Conservation (phyloP, 2,329 filamentous ascomycete genomes). For the Trichophyton mentagrophytes region DNA sequence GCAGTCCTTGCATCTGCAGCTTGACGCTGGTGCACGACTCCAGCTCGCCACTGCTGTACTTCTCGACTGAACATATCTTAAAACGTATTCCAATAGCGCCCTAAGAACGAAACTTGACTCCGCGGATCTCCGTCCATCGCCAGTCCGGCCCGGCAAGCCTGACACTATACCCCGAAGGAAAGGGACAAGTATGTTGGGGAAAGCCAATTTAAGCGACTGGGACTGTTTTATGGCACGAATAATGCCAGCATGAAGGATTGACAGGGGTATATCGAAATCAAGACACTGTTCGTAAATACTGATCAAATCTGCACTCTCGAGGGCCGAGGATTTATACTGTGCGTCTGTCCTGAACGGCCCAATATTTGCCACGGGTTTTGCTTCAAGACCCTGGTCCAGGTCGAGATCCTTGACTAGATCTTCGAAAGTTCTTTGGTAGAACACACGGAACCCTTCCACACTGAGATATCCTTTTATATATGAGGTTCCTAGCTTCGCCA, state of each 20-base stretch:
- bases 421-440: not conserved
- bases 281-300: not conserved
- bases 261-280: not conserved
- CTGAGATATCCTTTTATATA: not conserved
- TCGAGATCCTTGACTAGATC: not conserved
- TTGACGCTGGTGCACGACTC: not conserved
- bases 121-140: not conserved
- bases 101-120: not conserved
- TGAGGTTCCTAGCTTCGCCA: not conserved
- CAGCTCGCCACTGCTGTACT: not conserved
- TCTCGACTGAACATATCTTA: not conserved
- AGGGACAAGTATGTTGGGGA: not conserved
- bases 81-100: not conserved
- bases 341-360: not conserved
- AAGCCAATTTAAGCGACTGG: not conserved
- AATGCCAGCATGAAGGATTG: not conserved
- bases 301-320: not conserved
- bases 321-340: not conserved
- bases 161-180: not conserved
- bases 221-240: not conserved
- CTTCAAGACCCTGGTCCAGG: not conserved
- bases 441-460: not conserved
- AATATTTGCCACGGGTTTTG: not conserved
- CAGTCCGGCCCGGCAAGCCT: not conserved
- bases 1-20: not conserved